Base-by-base conservation (phyloP, 129 eudicot genomes). In the Silybum marianum region DNA sequence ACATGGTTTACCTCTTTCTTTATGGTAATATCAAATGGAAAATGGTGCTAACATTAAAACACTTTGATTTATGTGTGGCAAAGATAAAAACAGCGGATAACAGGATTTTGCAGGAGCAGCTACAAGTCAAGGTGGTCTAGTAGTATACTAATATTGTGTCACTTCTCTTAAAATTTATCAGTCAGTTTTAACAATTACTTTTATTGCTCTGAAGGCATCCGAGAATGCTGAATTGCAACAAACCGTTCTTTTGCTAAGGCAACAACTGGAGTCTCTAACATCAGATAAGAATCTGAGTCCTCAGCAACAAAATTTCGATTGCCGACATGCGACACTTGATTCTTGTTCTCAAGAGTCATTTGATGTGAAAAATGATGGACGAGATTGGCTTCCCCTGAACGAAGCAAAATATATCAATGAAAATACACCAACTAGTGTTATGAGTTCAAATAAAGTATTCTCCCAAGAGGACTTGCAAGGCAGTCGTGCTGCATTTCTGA, bases 41-140 rank as follows among this genome's bases (percentile, higher is more conserved):
- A 65, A 65, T 48, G 65, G 11, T 39, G 75, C 85, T 83, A 70
- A 87, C 73, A 70, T 44, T 26, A 46, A 36, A 24, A 24, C 80
- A 19, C 67, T 42, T 39, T 78, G 46, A 75, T 80, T 54, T 87
- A 21, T 78, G 34, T 22, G 16, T 75, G 78, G 36, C 62, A 39
- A 83, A 93, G 98, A 86, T 93, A 71, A 93, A 88, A 88, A 78
- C 97, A 68, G 98, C 94, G 58, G 98, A 93, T 80, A 91, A 91
- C 87, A 88, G 94, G 84, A 89, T 93, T 74, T 90, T 93, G 62
- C 92, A 91, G 85, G 98, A 93, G 85, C 98, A 93, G 69, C 87
- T 93, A 74, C 90, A 88, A 87, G 84, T 71, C 69, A 93, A 93
- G 98, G 97, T 93, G 78, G 76, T 36, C 60, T 39, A 36, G 6